Conservation (phyloP, 108 stramenopile species). For the Pseudonitzschia multistriata region DNA sequence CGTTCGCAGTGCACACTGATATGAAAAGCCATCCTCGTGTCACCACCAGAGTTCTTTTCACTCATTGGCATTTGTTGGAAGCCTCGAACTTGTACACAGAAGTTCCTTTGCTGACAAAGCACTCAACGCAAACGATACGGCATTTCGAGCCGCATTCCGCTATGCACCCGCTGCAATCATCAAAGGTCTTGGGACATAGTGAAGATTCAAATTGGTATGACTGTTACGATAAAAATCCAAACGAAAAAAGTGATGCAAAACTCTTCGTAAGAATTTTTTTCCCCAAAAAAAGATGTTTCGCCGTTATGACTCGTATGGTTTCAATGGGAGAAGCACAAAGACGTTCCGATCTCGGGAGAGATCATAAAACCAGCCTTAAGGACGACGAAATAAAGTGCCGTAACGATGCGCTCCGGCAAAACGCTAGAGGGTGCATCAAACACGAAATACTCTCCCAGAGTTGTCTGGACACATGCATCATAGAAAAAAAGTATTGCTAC, state of each 20-base stretch:
- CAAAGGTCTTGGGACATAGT: too few relatives aligned
- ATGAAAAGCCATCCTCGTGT: too few relatives aligned
- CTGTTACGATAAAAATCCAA: too few relatives aligned
- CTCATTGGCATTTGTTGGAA: too few relatives aligned
- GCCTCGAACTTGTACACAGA: too few relatives aligned
- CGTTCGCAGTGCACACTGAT: too few relatives aligned
- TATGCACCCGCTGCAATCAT: too few relatives aligned
- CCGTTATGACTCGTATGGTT: slow-evolving; percentile 61
- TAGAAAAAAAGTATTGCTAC: slow-evolving; percentile 14
- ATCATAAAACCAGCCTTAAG: slow-evolving; percentile 62
- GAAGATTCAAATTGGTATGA: too few relatives aligned
- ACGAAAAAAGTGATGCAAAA: background rate
- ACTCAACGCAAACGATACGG: too few relatives aligned
- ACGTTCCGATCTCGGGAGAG: slow-evolving; percentile 38
- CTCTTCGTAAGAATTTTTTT: background rate
- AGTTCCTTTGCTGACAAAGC: too few relatives aligned
- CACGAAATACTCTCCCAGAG: slow-evolving; percentile 33
- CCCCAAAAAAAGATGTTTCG: slow-evolving; percentile 33
- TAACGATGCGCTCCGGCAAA: slow-evolving; percentile 28
- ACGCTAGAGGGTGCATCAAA: slow-evolving; percentile 26
- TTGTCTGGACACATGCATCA: slow-evolving; percentile 43
- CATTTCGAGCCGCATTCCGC: too few relatives aligned
- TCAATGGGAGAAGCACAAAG: slow-evolving; percentile 47
- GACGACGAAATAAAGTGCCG: slow-evolving; percentile 30
- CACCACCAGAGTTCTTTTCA: too few relatives aligned